A percentile compares a stretch with the other conserved stretches of the same genome.
Conservation (phyloP, 306 rosid species). For the Vigna angularis region DNA sequence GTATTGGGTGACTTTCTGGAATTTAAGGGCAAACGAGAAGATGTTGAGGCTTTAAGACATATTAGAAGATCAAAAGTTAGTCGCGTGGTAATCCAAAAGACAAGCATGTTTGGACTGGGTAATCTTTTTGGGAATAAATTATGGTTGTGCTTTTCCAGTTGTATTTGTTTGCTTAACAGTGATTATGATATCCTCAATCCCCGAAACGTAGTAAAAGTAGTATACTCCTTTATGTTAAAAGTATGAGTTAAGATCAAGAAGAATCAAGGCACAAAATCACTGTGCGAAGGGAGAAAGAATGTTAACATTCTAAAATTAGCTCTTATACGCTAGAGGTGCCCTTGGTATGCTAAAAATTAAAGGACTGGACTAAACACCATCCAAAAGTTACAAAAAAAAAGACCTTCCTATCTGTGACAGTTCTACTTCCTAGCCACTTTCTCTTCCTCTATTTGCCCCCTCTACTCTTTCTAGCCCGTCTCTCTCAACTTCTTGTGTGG, state of each 20-base stretch:
- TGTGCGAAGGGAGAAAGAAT: conserved; percentile 2
- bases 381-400: not conserved
- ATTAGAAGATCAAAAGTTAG: conserved; percentile 87
- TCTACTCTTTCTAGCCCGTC: not conserved
- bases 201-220: not conserved
- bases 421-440: not conserved
- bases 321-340: not conserved
- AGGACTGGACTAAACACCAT: not conserved
- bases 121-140: conserved; percentile 43
- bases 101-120: conserved; percentile 97
- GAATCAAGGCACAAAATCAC: conserved; percentile 11
- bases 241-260: conserved; percentile 18
- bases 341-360: conserved; percentile 21
- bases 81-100: conserved; percentile 70
- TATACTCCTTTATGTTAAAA: conserved; percentile 15
- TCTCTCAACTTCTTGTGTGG: not conserved
- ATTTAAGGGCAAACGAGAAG: conserved; percentile 90
- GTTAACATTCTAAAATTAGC: conserved; percentile 2
- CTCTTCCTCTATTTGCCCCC: not conserved
- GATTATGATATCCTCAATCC: conserved; percentile 17
- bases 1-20: conserved; percentile 90
- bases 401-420: not conserved
- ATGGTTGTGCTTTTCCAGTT: conserved; percentile 16
- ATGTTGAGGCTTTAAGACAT: conserved; percentile 63
- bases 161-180: conserved; percentile 7